A percentile compares a stretch with the other conserved stretches of the same genome.
Conservation (phyloP, 805 yeast genomes). For the Kazachstania kunashirensis region DNA sequence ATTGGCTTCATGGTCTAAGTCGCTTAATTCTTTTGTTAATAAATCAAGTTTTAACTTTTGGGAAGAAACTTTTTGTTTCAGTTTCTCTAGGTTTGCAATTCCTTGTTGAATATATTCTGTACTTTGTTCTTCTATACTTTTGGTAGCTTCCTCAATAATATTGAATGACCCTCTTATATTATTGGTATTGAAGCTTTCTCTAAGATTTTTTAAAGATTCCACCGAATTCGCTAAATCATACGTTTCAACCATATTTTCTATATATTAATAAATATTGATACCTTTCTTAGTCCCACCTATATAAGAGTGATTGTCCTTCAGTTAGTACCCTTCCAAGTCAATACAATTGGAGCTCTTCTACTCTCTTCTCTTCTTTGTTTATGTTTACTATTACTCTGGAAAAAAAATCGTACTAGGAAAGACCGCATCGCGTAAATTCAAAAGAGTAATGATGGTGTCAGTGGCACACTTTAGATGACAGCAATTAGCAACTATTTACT, state of each 20-base stretch:
- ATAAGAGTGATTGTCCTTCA: too few species aligned
- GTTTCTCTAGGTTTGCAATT: constrained; percentile 6
- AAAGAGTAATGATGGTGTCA: background rate
- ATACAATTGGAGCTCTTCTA: too few species aligned
- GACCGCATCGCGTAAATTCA: too few species aligned
- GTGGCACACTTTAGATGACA: too few species aligned
- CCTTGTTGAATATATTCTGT: constrained; percentile 5
- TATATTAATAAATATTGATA: background rate
- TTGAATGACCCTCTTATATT: background rate
- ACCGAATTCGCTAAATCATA: background rate
- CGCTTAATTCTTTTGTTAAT: constrained; percentile 8
- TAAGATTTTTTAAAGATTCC: background rate
- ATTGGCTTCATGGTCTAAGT: constrained; percentile 11
- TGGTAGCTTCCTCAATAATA: background rate
- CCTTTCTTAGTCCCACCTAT: background rate
- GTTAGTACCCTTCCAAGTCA: too few species aligned
- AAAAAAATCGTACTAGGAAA: too few species aligned
- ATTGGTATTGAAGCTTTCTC: constrained; percentile 1
- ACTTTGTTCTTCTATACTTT: background rate
- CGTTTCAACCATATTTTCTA: background rate
- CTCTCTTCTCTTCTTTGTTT: too few species aligned
- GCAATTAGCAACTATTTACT: too few species aligned
- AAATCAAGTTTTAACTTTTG: constrained; percentile 5
- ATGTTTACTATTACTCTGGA: too few species aligned
- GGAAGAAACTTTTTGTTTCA: constrained; percentile 7